Base-by-base conservation (phyloP, 2,329 filamentous ascomycete species). In the Penicillium sumatraense region DNA sequence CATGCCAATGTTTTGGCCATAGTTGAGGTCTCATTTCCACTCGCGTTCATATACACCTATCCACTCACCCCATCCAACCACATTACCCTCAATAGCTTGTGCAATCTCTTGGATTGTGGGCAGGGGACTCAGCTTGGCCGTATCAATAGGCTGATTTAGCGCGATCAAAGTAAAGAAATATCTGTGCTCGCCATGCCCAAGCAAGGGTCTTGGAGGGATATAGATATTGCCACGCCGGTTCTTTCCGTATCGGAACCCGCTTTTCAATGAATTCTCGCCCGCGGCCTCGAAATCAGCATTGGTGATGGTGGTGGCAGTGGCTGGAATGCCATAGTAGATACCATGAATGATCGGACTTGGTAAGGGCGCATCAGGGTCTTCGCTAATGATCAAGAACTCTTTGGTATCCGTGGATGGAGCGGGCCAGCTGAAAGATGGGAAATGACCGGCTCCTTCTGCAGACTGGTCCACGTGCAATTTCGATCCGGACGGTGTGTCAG, bases 81-180 rank as follows among this genome's bases (percentile, higher is more conserved):
- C 72, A 61, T 81, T 83, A 1, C 77, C 80, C 7, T 76, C 59
- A 33, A 83, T 77, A 27, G 72, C 75, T 13, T 71, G 66, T 5
- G 66, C 69, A 16, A 84, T 64, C 51, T 80, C 76, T 33, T 79
- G 75, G 44, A 72, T 75, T 1, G 73, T 79, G 9, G 77, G 74
- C 54, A 72, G 67, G 1, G 69, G 62, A 18, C 69, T 73, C 36
- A 81, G 59, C 29, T 75, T 63, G 2, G 58, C 64, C 16, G 66
- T 60, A 51, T 79, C 73, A 24, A 84, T 61, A 7, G 73, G 68
- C 51, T 79, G 72, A 8, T 69, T 78, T 49, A 84, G 65, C 3
- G 79, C 81, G 47, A 84, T 64, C 14, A 84, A 65, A 57, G 80
- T 72, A 54, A 75, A 84, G 66, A 82, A 80, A 51, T 83, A 85